Evolutionary conservation across 2,329 filamentous ascomycete species (phyloP), one percentile per base, ranked within the genome.

Genomic region (Clonostachys rosea): DNA sequence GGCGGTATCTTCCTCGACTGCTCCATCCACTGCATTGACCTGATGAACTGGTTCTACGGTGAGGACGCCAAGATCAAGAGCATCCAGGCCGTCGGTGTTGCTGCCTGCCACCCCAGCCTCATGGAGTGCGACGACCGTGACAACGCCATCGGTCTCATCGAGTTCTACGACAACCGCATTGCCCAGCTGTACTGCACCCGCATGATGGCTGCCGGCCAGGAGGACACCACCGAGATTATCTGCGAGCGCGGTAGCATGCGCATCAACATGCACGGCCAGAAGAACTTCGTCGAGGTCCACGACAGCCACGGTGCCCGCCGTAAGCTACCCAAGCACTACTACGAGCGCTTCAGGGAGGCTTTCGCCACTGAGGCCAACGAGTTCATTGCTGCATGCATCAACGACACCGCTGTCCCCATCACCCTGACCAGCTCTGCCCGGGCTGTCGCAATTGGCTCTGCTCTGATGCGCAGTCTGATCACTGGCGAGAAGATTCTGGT

Each of bases 1-100:
- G 84, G 84, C 35, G 83, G 83, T 18, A 85, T 87, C 59, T 87
- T 87, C 55, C 83, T 87, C 49, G 84, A 87, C 68, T 84, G 80
- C 66, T 81, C 78, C 45, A 81, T 87, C 57, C 84, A 87, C 67
- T 84, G 87, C 55, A 87, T 87, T 43, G 62, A 65, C 44, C 56
- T 65, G 34, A 56, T 61, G 0, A 49, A 65, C 30, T 65, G 62
- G 62, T 64, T 61, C 53, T 61, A 65, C 36, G 59, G 58, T 39
- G 56, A 64, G 34, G 58, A 65, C 44, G 56, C 54, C 3, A 53
- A 61, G 5, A 55, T 62, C 46, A 64, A 64, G 52, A 60, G 54
- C 37, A 57, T 62, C 7, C 52, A 58, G 5, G 62, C 62, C 8
- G 53, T 57, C 8, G 62, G 62, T 5, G 63, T 64, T 48, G 58